These are phyloP conservation scores for Heteromeles arbutifolia DNA, from an alignment of 306 rosid genomes.

Conservation along the genomic window DNA sequence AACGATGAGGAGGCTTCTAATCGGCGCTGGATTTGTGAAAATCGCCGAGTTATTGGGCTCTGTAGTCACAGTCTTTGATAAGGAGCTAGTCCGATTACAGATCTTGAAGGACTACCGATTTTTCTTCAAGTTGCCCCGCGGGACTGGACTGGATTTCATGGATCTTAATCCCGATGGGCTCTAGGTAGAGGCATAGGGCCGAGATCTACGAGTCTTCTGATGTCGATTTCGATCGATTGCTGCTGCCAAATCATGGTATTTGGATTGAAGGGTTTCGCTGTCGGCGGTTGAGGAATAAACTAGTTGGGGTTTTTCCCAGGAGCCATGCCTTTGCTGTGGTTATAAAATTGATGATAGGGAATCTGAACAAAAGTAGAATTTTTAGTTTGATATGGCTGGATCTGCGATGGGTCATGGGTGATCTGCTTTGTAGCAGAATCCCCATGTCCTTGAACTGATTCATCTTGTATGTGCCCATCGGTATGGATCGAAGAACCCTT, in stretches of 20 bases:
- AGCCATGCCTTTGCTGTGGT: background rate
- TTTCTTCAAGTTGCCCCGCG: background rate
- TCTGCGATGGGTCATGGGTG: constrained; percentile 15
- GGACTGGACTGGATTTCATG: background rate
- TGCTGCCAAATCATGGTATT: background rate
- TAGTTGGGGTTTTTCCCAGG: background rate
- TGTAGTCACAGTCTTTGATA: background rate
- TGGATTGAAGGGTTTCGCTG: background rate
- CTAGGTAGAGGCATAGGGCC: constrained; percentile 4
- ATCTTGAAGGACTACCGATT: constrained; percentile 12
- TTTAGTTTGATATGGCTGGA: constrained; percentile 16
- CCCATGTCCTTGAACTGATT: constrained; percentile 4
- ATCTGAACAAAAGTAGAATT: constrained; percentile 1
- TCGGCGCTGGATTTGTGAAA: background rate
- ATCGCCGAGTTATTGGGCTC: background rate
- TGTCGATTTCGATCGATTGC: background rate
- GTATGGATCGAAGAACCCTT: constrained; percentile 10
- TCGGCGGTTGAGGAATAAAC: background rate
- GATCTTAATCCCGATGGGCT: background rate
- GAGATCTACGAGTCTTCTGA: background rate
- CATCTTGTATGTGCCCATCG: background rate
- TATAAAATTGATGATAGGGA: constrained; percentile 3
- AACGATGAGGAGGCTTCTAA: background rate
- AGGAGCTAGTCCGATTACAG: constrained; percentile 7
- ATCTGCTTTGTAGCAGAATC: constrained; percentile 8